Base-by-base conservation (phyloP, 257 asterid species). In the Solanum piurae region DNA sequence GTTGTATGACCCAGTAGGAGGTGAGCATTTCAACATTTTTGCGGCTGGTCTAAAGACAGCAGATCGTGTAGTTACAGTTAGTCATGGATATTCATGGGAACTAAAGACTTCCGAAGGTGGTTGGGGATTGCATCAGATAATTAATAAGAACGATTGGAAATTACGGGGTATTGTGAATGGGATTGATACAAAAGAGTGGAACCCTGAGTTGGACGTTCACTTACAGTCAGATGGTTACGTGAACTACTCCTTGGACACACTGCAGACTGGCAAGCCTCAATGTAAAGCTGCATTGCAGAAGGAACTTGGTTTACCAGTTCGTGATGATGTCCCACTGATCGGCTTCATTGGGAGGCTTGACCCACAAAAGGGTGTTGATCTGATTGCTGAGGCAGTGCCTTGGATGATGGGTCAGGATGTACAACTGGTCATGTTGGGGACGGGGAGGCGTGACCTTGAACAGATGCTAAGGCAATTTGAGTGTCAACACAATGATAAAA, bases 271-370 rank as follows among this genome's bases (percentile, higher is more conserved):
- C 46, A 97, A 97, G 85, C 62, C 96, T 40, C 94, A 89, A 58
- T 95, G 98, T 94, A 97, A 97, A 89, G 90, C 93, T 7, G 99
- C 99, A 34, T 92, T 97, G 52, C 99, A 96, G 86, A 97, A 92
- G 88, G 99, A 96, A 91, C 95, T 97, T 12, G 95, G 96, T 87
- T 90, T 97, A 86, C 98, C 98, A 5, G 79, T 93, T 21, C 93
- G 93, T 0, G 90, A 36, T 9, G 94, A 94, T 75, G 91, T 94
- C 46, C 99, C 99, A 1, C 85, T 97, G 90, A 92, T 97, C 3
- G 98, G 98, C 40, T 97, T 97, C 93, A 94, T 97, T 6, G 99
- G 99, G 64, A 93, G 99, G 88, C 98, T 97, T 40, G 99, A 97
- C 36, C 89, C 89, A 88, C 99, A 97, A 86, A 97, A 97, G 87